Evolutionary conservation across 352 stramenopile genomes (phyloP).

Genomic region (Phytophthora macrochlamydospora): DNA sequence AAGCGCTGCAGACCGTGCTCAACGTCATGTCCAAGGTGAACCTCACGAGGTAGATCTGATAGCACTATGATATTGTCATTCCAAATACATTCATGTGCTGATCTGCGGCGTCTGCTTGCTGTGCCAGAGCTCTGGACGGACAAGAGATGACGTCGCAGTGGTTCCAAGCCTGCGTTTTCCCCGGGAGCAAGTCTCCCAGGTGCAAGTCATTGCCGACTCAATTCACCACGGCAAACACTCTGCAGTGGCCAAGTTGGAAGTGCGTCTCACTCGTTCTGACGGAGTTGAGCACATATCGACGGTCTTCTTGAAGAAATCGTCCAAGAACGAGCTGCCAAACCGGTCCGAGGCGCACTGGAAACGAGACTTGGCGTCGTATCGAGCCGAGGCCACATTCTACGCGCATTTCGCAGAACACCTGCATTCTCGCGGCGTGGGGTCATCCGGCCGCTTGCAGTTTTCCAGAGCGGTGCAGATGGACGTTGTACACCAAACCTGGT

Average conservation of each 20-base stretch:
- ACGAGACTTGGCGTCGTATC: conserved; percentile 67
- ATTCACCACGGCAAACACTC: conserved; percentile 65
- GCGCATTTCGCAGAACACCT: conserved; percentile 44
- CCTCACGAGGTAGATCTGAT: conserved; percentile 54
- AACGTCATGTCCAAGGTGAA: conserved; percentile 53
- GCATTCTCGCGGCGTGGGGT: conserved; percentile 36
- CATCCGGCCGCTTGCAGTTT: conserved; percentile 53
- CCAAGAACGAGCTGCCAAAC: conserved; percentile 53
- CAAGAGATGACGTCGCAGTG: conserved; percentile 49
- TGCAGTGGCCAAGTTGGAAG: conserved; percentile 41
- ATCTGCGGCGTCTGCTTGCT: conserved; percentile 23
- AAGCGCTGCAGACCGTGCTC: conserved; percentile 41
- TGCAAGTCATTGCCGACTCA: conserved; percentile 39
- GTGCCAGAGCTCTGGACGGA: conserved; percentile 53
- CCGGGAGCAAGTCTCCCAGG: conserved; percentile 16
- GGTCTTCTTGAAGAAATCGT: conserved; percentile 74
- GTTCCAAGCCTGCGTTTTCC: conserved; percentile 45
- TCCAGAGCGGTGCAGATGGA: conserved; percentile 37
- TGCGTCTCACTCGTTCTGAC: conserved; percentile 17
- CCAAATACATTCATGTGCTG: conserved; percentile 30
- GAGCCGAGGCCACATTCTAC: conserved; percentile 65
- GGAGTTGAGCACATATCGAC: conserved; percentile 19
- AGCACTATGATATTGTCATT: conserved; percentile 10
- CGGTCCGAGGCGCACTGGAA: conserved; percentile 51
- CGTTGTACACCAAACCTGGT: conserved; percentile 19